phyloP scores from a whole-genome alignment of 306 rosid genomes.

The Gynostemma pentaphyllum region DNA sequence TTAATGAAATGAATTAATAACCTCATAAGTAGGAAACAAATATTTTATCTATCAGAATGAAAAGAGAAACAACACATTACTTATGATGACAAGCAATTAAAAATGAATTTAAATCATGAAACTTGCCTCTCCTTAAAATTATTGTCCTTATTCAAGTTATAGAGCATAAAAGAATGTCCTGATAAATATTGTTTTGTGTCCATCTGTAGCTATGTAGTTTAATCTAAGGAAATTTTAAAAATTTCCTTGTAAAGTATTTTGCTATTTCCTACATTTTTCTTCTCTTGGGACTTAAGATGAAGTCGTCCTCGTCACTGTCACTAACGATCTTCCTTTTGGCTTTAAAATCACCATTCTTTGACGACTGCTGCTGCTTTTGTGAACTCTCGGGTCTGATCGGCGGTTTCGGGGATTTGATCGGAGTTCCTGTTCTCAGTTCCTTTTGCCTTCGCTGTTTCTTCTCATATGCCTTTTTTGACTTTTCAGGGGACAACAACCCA shows the following conservation, averaged over 20 bases:
- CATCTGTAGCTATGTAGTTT: conserved; percentile 2
- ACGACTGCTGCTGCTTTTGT: conserved; percentile 46
- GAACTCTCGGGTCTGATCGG: conserved; percentile 47
- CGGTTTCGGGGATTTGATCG: conserved; percentile 46
- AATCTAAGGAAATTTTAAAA: neutral
- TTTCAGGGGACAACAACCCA: conserved; percentile 68
- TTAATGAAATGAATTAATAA: neutral
- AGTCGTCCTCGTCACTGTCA: conserved; percentile 26
- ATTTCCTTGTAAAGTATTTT: neutral
- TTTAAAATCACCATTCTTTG: conserved; percentile 64
- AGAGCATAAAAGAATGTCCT: conserved; percentile 8
- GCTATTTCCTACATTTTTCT: conserved; percentile 36
- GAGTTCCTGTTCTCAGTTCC: conserved; percentile 67
- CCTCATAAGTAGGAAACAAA: conserved; percentile 2
- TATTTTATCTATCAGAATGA: neutral
- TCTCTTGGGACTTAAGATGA: conserved; percentile 55
- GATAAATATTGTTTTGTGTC: conserved; percentile 1
- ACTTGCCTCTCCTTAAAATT: neutral
- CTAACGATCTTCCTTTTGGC: conserved; percentile 44
- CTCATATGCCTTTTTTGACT: conserved; percentile 70
- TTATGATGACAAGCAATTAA: too few species aligned
- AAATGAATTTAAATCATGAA: neutral
- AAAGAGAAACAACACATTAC: neutral
- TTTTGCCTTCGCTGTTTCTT: conserved; percentile 81
- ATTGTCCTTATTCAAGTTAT: conserved; percentile 6